These are phyloP conservation scores for Coniochaeta sp. DNA, from an alignment of 2,329 filamentous ascomycete species.

Conservation along the genomic window DNA sequence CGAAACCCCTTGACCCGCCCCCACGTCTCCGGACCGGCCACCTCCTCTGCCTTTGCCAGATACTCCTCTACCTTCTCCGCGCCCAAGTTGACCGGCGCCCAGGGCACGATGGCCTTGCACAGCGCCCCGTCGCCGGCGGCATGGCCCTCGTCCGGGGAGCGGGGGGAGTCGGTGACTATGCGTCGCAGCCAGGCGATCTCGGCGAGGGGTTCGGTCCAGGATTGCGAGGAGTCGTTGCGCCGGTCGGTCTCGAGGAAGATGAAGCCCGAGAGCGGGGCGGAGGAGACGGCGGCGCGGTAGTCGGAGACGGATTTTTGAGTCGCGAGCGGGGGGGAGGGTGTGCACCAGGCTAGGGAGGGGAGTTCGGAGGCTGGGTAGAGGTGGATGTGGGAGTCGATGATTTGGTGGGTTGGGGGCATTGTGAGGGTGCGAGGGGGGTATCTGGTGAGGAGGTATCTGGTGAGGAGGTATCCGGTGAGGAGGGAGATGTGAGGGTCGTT, in stretches of 20 bases:
- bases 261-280: constrained; percentile 25
- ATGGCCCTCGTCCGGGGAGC: constrained; percentile 48
- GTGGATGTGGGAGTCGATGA: constrained; percentile 90
- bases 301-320: constrained; percentile 58
- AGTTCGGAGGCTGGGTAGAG: constrained; percentile 68
- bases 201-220: constrained; percentile 61
- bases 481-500: too few relatives aligned
- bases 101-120: constrained; percentile 68
- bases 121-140: constrained; percentile 38
- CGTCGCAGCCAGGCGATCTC: constrained; percentile 65
- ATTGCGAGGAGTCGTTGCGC: constrained; percentile 42
- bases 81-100: constrained; percentile 74
- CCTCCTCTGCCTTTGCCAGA: constrained; percentile 50
- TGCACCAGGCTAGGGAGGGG: constrained; percentile 63
- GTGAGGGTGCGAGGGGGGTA: background rate
- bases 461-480: too few relatives aligned
- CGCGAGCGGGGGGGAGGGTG: constrained; percentile 48
- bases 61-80: constrained; percentile 55
- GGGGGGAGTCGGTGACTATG: constrained; percentile 54
- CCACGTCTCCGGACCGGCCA: constrained; percentile 57
- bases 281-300: constrained; percentile 48
- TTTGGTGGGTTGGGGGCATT: constrained; percentile 32
- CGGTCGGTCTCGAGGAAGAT: constrained; percentile 17
- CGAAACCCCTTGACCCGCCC: constrained; percentile 68
- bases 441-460: too few relatives aligned